Conservation (phyloP, 208 protist species). For the Crithidia bombi region DNA sequence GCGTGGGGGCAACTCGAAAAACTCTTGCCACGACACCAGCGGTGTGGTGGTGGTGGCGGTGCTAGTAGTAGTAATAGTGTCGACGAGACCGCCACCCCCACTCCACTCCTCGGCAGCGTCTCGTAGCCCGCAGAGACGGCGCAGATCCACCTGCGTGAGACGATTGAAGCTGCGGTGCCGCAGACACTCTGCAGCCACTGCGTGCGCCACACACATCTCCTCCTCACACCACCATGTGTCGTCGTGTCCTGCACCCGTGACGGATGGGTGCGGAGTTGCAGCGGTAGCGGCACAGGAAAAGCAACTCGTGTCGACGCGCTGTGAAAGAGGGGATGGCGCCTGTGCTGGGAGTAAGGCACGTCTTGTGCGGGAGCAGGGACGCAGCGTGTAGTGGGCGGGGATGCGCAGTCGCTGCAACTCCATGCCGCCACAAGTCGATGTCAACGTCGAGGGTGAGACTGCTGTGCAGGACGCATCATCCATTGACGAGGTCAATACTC, state of each 20-base stretch:
- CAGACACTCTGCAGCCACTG: conserved; percentile 27
- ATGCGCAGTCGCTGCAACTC: conserved; percentile 13
- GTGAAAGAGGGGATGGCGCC: neutral
- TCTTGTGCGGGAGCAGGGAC: conserved; percentile 25
- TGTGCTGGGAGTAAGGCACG: too few species aligned
- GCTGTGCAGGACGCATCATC: too few species aligned
- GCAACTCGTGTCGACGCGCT: neutral
- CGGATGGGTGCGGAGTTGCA: neutral
- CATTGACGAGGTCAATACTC: too few species aligned
- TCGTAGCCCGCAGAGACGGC: conserved; percentile 8
- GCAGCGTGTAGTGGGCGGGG: conserved; percentile 30
- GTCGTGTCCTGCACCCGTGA: neutral
- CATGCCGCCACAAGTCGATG: neutral
- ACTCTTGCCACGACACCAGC: conserved; percentile 34
- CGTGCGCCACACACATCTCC: conserved; percentile 1
- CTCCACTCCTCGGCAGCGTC: too few species aligned
- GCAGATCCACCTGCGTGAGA: conserved; percentile 21
- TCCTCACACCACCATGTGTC: conserved; percentile 15
- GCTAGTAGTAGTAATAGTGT: neutral
- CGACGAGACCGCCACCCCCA: neutral
- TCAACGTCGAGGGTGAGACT: neutral
- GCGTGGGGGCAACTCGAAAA: conserved; percentile 58
- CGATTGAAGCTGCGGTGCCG: conserved; percentile 23
- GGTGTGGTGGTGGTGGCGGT: neutral
- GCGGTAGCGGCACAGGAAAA: neutral